Percentiles rank a stretch among this genome's conserved stretches.
phyloP scores from a whole-genome alignment of 2,329 filamentous ascomycete genomes.

The Aspergillus fructus region DNA sequence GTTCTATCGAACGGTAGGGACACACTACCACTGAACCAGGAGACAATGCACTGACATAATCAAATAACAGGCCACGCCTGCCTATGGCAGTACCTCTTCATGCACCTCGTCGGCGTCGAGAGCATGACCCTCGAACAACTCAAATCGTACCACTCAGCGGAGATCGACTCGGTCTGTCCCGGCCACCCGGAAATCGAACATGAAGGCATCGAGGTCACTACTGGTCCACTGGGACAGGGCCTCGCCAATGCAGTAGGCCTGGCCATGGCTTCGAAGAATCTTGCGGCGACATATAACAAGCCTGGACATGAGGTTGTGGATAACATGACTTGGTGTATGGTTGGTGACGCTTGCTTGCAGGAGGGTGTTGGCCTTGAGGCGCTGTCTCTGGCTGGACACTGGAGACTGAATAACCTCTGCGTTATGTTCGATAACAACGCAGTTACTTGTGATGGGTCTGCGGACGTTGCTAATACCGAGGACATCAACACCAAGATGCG shows the following conservation, averaged over 20 bases:
- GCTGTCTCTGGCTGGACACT: conserved; percentile 42
- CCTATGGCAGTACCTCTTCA: conserved; percentile 55
- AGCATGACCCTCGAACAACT: conserved; percentile 58
- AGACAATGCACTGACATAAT: background rate
- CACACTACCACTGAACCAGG: too few species aligned
- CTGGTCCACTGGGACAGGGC: conserved; percentile 57
- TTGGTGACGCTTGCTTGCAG: conserved; percentile 60
- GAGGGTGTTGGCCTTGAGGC: conserved; percentile 60
- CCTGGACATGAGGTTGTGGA: conserved; percentile 49
- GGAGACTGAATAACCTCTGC: conserved; percentile 55
- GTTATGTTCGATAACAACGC: conserved; percentile 63
- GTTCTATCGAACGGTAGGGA: conserved; percentile 31
- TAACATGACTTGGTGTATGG: conserved; percentile 56
- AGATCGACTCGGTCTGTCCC: conserved; percentile 52
- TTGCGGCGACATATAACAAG: conserved; percentile 49
- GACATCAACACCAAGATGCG: conserved; percentile 60
- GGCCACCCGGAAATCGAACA: conserved; percentile 40
- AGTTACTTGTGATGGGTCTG: conserved; percentile 58
- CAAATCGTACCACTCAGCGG: conserved; percentile 54
- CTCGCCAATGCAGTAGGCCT: conserved; percentile 58
- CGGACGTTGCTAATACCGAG: conserved; percentile 56
- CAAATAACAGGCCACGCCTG: conserved; percentile 49
- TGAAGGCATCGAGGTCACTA: conserved; percentile 55
- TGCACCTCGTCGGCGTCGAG: conserved; percentile 56
- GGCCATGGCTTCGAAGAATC: conserved; percentile 55